These are phyloP conservation scores for Linnemannia hyalina DNA, from an alignment of 192 early-diverging fungal species.

Conservation along the genomic window DNA sequence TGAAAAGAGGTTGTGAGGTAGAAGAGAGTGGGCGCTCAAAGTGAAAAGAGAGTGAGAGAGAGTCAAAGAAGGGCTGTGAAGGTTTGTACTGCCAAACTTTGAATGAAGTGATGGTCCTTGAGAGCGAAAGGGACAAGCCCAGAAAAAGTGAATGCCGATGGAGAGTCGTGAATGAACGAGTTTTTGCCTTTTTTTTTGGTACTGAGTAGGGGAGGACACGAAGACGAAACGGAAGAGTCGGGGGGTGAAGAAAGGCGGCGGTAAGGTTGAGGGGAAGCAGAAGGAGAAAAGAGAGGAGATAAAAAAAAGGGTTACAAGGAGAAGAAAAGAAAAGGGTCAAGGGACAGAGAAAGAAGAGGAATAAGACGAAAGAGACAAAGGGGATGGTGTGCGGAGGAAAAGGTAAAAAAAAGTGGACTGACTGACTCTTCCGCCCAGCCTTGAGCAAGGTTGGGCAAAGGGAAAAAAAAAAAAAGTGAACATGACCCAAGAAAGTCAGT, in stretches of 20 bases:
- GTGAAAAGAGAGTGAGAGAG: neutral
- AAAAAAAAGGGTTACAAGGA: neutral
- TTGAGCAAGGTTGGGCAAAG: neutral
- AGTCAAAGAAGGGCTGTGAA: neutral
- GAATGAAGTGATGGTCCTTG: neutral
- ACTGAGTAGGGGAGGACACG: no score
- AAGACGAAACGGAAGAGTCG: conserved; percentile 4
- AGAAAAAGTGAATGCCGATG: neutral
- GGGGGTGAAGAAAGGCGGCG: neutral
- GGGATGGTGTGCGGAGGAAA: neutral
- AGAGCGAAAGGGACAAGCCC: neutral
- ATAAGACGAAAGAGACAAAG: neutral
- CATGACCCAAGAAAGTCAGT: neutral
- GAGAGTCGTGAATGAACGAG: neutral
- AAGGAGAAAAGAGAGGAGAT: neutral
- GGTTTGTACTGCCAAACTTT: neutral
- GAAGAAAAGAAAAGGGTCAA: neutral
- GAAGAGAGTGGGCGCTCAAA: neutral
- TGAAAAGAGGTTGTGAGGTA: neutral
- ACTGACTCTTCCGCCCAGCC: neutral
- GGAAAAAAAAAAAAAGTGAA: neutral
- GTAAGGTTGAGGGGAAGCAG: conserved; percentile 1
- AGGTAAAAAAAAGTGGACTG: neutral
- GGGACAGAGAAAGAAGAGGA: neutral
- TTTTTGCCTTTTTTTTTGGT: neutral